Conservation (phyloP, 2,329 filamentous ascomycete species). For the Xylariaceae sp. region DNA sequence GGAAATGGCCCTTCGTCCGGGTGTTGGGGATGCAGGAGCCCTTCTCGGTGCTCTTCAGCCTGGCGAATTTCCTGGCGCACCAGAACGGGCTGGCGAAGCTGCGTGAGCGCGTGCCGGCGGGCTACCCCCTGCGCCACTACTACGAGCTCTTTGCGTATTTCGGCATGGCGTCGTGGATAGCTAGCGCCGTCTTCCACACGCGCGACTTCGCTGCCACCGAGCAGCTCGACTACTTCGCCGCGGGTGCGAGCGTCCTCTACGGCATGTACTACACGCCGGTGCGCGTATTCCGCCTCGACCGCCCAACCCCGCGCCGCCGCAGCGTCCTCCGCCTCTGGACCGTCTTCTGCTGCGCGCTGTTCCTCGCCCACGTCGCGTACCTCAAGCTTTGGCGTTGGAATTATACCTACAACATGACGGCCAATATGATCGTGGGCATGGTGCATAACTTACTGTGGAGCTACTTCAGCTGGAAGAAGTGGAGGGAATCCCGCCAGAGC, state of each 20-base stretch:
- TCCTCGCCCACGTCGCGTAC: conserved; percentile 79
- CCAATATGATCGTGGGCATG: conserved; percentile 83
- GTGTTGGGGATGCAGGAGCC: conserved; percentile 94
- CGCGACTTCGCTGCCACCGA: conserved; percentile 86
- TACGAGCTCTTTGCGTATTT: conserved; percentile 82
- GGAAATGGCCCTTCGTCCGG: conserved; percentile 97
- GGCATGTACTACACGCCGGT: conserved; percentile 86
- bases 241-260: conserved; percentile 88
- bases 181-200: conserved; percentile 91
- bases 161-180: conserved; percentile 82
- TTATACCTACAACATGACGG: conserved; percentile 97
- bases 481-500: conserved; percentile 69
- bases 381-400: conserved; percentile 88
- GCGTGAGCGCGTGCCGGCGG: conserved; percentile 69
- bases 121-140: conserved; percentile 79
- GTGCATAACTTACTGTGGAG: conserved; percentile 86
- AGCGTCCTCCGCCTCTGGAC: conserved; percentile 77
- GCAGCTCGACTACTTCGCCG: conserved; percentile 94
- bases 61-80: conserved; percentile 90
- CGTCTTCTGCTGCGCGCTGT: conserved; percentile 71
- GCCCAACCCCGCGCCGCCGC: conserved; percentile 48
- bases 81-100: conserved; percentile 75
- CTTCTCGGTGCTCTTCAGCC: conserved; percentile 88
- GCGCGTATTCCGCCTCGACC: conserved; percentile 82
- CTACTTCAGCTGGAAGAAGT: conserved; percentile 78